Percentiles rank a stretch among this genome's conserved stretches.
Evolutionary conservation across 2,329 filamentous ascomycete species (phyloP).

Genomic region (Penicillium sp.): DNA sequence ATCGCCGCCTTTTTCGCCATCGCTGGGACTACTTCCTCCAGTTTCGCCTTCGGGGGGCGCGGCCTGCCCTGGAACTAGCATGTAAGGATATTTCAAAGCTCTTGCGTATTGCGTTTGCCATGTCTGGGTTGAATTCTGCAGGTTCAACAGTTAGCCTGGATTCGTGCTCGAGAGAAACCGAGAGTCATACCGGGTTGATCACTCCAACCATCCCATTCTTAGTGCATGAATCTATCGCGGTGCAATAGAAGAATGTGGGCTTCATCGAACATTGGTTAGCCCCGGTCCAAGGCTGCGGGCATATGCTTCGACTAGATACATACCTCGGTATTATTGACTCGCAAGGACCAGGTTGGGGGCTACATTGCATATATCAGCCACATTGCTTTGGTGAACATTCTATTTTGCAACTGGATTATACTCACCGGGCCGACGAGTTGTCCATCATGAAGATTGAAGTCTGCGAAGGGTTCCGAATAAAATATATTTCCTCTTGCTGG

Average conservation of each 20-base stretch:
- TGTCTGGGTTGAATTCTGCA: conserved; percentile 49
- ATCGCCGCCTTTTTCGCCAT: not conserved
- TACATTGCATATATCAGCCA: conserved; percentile 8
- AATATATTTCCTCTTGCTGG: conserved; percentile 45
- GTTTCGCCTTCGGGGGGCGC: conserved; percentile 55
- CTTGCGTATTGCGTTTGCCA: conserved; percentile 49
- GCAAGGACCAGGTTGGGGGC: conserved; percentile 40
- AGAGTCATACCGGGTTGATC: conserved; percentile 62
- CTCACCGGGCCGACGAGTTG: conserved; percentile 35
- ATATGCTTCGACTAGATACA: not conserved
- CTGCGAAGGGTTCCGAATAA: conserved; percentile 40
- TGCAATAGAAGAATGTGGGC: conserved; percentile 69
- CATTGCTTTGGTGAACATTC: not conserved
- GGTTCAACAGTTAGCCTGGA: conserved; percentile 5
- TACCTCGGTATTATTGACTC: conserved; percentile 58
- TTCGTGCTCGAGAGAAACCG: not conserved
- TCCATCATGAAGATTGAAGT: conserved; percentile 49
- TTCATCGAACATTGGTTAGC: conserved; percentile 7
- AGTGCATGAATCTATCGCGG: conserved; percentile 64
- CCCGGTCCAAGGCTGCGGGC: not conserved
- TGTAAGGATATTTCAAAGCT: conserved; percentile 50
- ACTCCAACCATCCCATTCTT: conserved; percentile 70
- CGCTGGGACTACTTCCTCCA: conserved; percentile 20
- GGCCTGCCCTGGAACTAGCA: conserved; percentile 57
- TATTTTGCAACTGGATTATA: conserved; percentile 4